phyloP scores from a whole-genome alignment of 192 early-diverging fungal genomes.

The Backusella macrospora region DNA sequence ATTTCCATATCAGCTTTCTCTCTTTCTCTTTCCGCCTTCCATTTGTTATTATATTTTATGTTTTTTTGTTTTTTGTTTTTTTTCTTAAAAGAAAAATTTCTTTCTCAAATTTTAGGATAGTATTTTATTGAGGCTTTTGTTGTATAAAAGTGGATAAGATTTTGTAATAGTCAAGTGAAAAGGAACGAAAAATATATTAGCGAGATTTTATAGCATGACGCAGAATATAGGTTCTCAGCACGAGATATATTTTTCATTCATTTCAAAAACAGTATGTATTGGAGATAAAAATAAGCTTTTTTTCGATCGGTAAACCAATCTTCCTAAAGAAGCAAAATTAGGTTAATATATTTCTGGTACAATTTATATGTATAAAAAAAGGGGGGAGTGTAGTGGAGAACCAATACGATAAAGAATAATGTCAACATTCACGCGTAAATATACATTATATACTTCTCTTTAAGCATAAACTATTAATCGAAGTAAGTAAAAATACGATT shows the following conservation, averaged over 20 bases:
- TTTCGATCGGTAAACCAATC: conserved; percentile 1
- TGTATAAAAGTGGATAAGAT: no score
- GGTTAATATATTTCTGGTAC: neutral
- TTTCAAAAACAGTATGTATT: no score
- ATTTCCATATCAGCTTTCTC: no score
- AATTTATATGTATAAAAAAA: neutral
- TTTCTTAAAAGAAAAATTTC: no score
- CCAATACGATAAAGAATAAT: neutral
- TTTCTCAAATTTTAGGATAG: no score
- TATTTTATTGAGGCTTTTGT: no score
- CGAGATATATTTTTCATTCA: neutral
- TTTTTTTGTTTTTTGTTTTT: no score
- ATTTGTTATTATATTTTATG: neutral
- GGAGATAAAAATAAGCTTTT: neutral
- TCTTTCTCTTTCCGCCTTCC: neutral
- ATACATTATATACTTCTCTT: neutral
- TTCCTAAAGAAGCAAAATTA: neutral
- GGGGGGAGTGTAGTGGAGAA: neutral
- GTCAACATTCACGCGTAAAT: neutral
- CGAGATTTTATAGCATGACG: neutral
- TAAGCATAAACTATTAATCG: neutral
- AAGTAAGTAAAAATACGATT: neutral
- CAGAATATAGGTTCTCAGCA: neutral
- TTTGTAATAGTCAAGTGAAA: neutral
- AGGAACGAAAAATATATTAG: neutral